Evolutionary conservation across 73 alveolate species (phyloP), one percentile per base, ranked within the genome.

Genomic region (Paramecium octaurelia): DNA sequence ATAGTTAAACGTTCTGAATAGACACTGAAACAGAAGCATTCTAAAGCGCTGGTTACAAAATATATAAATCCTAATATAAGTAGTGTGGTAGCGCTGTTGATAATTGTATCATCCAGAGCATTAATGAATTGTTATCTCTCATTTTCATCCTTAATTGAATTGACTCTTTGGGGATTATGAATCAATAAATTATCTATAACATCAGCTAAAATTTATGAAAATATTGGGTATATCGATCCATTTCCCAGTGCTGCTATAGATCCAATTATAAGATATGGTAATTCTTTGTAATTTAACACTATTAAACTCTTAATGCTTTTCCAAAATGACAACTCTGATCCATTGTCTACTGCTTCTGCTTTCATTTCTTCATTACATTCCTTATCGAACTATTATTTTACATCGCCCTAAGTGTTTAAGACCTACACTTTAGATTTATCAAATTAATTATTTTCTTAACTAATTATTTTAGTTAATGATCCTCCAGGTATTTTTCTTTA

Each of bases 1-100:
- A 76, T 9, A 97, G 92, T 76, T 95, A 85, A 54, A 75, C 90
- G 60, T 95, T 96, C 93, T 21, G 88, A 85, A 8, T 35, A 69
- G 16, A 71, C 64, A 31, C 43, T 31, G 12, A 71, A 71, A 71
- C 48, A 36, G 31, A 71, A 29, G 16, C 34, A 27, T 34, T 71
- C 86, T 71, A 71, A 71, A 18, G 86, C 27, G 7, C 34, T 31
- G 8, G 34, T 20, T 12, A 34, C 6, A 7, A 24, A 71, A 36
- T 31, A 71, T 18, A 21, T 42, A 29, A 71, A 24, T 12, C 86
- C 86, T 20, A 71, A 71, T 10, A 71, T 18, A 42, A 71, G 43
- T 18, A 71, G 23, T 4, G 9, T 48, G 3, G 60, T 48, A 16
- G 60, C 23, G 12, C 60, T 48, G 1, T 48, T 48, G 11, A 12